These are phyloP conservation scores for Colletotrichum neosansevieriae DNA, from an alignment of 2,329 filamentous ascomycete species.

Conservation along the genomic window DNA sequence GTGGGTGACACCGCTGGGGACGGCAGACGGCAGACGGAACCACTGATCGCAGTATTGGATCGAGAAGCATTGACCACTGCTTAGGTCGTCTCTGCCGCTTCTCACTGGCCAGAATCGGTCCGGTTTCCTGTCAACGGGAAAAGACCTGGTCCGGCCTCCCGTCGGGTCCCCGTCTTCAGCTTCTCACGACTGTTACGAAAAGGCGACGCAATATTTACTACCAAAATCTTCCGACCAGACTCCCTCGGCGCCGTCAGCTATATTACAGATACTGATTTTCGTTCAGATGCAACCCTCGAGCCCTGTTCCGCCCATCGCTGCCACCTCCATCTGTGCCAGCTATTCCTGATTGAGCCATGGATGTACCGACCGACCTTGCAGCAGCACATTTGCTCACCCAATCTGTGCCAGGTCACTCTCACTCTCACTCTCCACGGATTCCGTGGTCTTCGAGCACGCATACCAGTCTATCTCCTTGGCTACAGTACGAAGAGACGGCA, in stretches of 20 bases:
- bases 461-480: not conserved
- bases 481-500: no score
- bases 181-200: not conserved
- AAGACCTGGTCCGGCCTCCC: conserved; percentile 2
- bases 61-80: conserved; percentile 36
- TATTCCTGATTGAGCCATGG: conserved; percentile 14
- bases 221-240: no score
- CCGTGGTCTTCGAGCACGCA: not conserved
- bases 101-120: conserved; percentile 26
- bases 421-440: not conserved
- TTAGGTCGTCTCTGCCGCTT: conserved; percentile 25
- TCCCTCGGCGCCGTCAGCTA: no score
- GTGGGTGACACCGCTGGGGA: conserved; percentile 1
- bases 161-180: no score
- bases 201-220: no score
- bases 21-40: not conserved
- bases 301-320: not conserved
- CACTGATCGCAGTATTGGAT: not conserved
- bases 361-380: not conserved
- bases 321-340: conserved; percentile 13
- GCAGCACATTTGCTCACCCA: conserved; percentile 1
- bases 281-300: not conserved
- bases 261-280: not conserved
- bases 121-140: conserved; percentile 33
- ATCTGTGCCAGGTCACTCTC: not conserved